Evolutionary conservation across 768 basidiomycete species (phyloP).

Genomic region (Boletus rex-veris): DNA sequence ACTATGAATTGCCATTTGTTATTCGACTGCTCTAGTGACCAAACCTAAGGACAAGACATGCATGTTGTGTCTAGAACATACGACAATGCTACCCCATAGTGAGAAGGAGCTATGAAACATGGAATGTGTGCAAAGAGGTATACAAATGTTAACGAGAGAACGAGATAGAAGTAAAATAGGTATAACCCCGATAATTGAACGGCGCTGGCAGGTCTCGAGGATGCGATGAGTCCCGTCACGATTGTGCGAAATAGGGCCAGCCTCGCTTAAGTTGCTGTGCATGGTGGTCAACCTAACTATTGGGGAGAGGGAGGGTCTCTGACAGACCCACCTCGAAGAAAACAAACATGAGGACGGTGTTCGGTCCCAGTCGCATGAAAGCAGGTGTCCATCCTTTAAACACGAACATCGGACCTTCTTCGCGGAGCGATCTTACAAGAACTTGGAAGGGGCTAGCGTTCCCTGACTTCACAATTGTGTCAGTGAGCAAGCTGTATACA

Average conservation of each 20-base stretch:
- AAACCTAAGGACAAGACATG: background rate
- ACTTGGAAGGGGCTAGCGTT: constrained; percentile 48
- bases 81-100: constrained; percentile 2
- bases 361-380: constrained; percentile 79
- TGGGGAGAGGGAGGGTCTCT: background rate
- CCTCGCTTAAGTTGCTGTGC: constrained; percentile 66
- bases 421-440: constrained; percentile 54
- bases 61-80: constrained; percentile 6
- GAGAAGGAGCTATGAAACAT: background rate
- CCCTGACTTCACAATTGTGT: constrained; percentile 42
- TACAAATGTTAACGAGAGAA: constrained; percentile 4
- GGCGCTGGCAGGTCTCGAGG: background rate
- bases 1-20: background rate
- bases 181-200: background rate
- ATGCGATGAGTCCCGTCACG: background rate
- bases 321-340: constrained; percentile 66
- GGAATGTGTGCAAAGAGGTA: constrained; percentile 2
- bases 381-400: constrained; percentile 92
- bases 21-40: background rate
- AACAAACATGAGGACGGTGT: constrained; percentile 81
- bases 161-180: background rate
- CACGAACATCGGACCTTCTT: constrained; percentile 74
- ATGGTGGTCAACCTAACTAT: constrained; percentile 5
- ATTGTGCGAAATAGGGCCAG: constrained; percentile 37
- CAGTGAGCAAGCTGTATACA: background rate